Conservation (phyloP, 805 yeast species). For the Spathaspora hagerdaliae region DNA sequence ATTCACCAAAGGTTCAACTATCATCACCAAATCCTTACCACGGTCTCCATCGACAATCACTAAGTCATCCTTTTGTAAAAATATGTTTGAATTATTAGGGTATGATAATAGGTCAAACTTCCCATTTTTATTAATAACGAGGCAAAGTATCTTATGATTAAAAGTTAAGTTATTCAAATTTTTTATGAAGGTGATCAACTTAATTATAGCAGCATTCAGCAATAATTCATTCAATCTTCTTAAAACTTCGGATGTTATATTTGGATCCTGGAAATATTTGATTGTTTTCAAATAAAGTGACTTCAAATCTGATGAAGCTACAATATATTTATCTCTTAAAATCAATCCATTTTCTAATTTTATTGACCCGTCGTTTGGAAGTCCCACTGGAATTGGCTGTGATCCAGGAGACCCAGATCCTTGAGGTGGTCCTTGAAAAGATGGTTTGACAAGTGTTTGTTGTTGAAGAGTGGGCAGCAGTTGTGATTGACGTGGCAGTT, state of each 20-base stretch:
- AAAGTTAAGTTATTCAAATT: conserved; percentile 39
- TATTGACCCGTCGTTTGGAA: conserved; percentile 11
- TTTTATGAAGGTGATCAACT: conserved; percentile 34
- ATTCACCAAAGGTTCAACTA: conserved; percentile 60
- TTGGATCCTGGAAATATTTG: conserved; percentile 47
- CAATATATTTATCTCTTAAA: conserved; percentile 50
- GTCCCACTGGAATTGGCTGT: neutral
- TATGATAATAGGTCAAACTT: conserved; percentile 67
- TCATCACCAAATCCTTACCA: conserved; percentile 75
- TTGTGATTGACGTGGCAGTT: conserved; percentile 11
- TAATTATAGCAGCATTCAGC: conserved; percentile 21
- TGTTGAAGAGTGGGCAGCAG: conserved; percentile 8
- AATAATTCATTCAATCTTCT: conserved; percentile 23
- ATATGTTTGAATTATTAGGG: conserved; percentile 60
- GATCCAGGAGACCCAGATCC: neutral
- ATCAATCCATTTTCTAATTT: conserved; percentile 62
- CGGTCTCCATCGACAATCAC: conserved; percentile 82
- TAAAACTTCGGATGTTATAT: conserved; percentile 23
- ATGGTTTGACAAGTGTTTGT: conserved; percentile 1
- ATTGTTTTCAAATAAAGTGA: conserved; percentile 44
- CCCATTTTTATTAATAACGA: conserved; percentile 59
- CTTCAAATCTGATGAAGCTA: conserved; percentile 57
- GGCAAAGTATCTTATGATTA: conserved; percentile 37
- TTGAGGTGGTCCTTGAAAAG: conserved; percentile 9
- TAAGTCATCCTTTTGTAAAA: conserved; percentile 56